Conservation (phyloP, 169 alveolate species). For the Cryptosporidium canis region DNA sequence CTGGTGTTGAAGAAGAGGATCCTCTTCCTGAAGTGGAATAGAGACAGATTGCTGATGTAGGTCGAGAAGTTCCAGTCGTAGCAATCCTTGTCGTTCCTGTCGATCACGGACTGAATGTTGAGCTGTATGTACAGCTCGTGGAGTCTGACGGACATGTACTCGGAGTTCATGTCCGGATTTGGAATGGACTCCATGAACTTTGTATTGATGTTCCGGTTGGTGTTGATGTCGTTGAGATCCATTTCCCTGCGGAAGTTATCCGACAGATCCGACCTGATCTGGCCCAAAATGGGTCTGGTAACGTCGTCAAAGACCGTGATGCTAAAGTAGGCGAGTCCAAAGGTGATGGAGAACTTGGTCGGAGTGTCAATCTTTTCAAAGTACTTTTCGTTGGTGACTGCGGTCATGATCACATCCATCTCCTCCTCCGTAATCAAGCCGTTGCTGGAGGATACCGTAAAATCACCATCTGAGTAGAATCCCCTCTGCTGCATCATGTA, state of each 20-base stretch:
- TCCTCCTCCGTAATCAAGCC: slow-evolving; percentile 68
- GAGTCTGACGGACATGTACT: slow-evolving; percentile 16
- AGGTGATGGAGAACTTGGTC: slow-evolving; percentile 50
- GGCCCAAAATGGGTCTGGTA: slow-evolving; percentile 20
- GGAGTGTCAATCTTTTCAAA: slow-evolving; percentile 72
- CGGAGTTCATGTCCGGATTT: slow-evolving; percentile 7
- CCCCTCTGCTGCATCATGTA: slow-evolving; percentile 53
- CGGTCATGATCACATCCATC: slow-evolving; percentile 68
- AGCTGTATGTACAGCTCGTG: slow-evolving; percentile 37
- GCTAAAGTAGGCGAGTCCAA: slow-evolving; percentile 66
- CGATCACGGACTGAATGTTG: slow-evolving; percentile 62
- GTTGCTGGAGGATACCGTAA: slow-evolving; percentile 36
- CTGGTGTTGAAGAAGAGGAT: slow-evolving; percentile 22
- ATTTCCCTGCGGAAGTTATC: neutral
- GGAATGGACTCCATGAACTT: slow-evolving; percentile 63
- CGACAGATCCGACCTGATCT: neutral
- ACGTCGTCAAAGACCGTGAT: slow-evolving; percentile 60
- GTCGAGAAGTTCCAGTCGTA: slow-evolving; percentile 67
- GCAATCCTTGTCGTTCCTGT: slow-evolving; percentile 62
- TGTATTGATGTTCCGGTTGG: slow-evolving; percentile 1
- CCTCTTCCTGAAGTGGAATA: slow-evolving; percentile 4
- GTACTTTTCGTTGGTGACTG: slow-evolving; percentile 65
- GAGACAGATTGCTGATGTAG: slow-evolving; percentile 27
- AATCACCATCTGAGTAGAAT: slow-evolving; percentile 10
- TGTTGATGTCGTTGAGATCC: slow-evolving; percentile 6